Conservation (phyloP, 1,284 basidiomycete genomes). For the Irpex rosettiformis region DNA sequence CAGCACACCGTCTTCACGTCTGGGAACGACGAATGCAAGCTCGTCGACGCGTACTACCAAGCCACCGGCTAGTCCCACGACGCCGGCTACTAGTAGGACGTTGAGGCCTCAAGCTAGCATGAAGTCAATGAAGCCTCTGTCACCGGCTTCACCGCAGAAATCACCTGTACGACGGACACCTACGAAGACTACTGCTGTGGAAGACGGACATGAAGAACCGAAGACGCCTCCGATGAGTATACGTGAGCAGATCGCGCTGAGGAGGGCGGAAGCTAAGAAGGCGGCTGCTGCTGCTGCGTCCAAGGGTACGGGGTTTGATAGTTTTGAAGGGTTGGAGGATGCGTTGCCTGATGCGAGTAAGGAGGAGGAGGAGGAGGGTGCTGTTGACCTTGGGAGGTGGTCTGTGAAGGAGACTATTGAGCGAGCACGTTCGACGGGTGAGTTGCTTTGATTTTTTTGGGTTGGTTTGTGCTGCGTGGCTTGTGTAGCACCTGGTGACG, state of each 20-base stretch:
- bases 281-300: slow-evolving; percentile 28
- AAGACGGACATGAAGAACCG: slow-evolving; percentile 24
- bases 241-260: slow-evolving; percentile 71
- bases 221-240: slow-evolving; percentile 47
- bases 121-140: slow-evolving; percentile 13
- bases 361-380: slow-evolving; percentile 41
- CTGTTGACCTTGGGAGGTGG: slow-evolving; percentile 58
- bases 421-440: slow-evolving; percentile 71
- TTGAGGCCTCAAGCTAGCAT: slow-evolving; percentile 13
- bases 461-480: not conserved
- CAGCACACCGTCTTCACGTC: slow-evolving; percentile 9
- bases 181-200: slow-evolving; percentile 9
- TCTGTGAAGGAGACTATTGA: slow-evolving; percentile 74
- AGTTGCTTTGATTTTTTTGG: slow-evolving; percentile 19
- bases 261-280: slow-evolving; percentile 71
- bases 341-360: slow-evolving; percentile 34
- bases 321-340: slow-evolving; percentile 42
- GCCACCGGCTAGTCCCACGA: slow-evolving; percentile 21
- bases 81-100: slow-evolving; percentile 20
- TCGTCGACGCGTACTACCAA: slow-evolving; percentile 15
- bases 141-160: slow-evolving; percentile 4
- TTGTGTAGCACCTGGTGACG: not conserved
- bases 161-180: slow-evolving; percentile 2
- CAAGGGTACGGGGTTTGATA: slow-evolving; percentile 7
- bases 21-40: slow-evolving; percentile 6